Base-by-base conservation (phyloP, 352 stramenopile genomes). In the Globisporangium paddicum region DNA sequence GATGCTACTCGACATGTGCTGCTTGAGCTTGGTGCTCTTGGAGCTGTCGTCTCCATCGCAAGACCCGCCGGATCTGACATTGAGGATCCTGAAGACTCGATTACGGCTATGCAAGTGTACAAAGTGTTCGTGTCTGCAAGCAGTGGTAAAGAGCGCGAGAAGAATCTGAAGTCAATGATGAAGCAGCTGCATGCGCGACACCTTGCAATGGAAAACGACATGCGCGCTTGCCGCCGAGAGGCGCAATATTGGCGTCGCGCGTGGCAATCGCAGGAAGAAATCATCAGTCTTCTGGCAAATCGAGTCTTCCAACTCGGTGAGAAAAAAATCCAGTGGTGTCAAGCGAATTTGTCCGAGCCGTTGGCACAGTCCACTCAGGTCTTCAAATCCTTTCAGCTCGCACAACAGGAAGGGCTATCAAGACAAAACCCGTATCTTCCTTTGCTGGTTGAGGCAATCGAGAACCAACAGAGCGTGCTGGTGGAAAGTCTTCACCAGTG, bases 351-450 rank as follows among this genome's bases (percentile, higher is more conserved):
- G 4, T 2, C 68, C 21, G 28, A 60, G 1, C 69, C 69, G 0
- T 71, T 81, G 54, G n/a, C 28, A 11, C 64, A 64, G 13, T 45
- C 72, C 9, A 26, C 55, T 19, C 55, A 68, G 21, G 67, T 69
- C 5, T 66, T 77, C 41, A 26, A 53, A 28, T 67, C 55, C 18
- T 80, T 77, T 55, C 66, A 67, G 40, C 65, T 58, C 26, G 65
- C 40, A 1, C 67, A 75, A n/a, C 53, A 75, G 26, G 67, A 75
- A 23, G 68, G 68, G 16, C 60, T 60, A 3, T 67, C 58, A 1
- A 51, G 70, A 0, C 67, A 67, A 40, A 78, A 78, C 28, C 61
- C 70, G 28, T 73, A 73, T n/a, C 54, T 78, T n/a, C 70, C 70
- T 5, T 34, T 71, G 13, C 50, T 78, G 3, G 34, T 75, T 19